Evolutionary conservation across 306 rosid genomes (phyloP), one percentile per base, ranked within the genome.

Genomic region (Prosopis cineraria): DNA sequence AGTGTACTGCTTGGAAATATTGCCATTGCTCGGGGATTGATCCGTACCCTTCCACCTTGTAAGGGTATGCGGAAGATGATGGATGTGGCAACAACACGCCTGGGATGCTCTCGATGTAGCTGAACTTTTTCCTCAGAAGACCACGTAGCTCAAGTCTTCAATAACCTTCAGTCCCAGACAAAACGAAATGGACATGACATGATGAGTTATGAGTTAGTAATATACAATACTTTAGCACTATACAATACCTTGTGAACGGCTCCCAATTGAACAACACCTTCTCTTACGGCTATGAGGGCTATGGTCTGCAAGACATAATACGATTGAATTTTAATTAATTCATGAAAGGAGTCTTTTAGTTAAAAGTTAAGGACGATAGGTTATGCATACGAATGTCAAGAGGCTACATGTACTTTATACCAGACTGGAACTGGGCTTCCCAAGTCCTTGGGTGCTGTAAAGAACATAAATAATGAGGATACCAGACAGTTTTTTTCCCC

Each of bases 401-500:
- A 94, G 44, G 44, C 6, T 59, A 43, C 70, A 94, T 96, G 1
- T 3, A 13, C 99, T 96, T 93, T 80, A 96, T 93, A 78, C 99
- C 99, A 74, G 98, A 96, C 86, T 93, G 91, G 82, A 96, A 96
- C 89, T 96, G 99, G 40, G 99, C 98, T 87, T 96, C 99, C 99
- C 99, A 96, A 56, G 99, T 96, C 82, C 99, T 82, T 82, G 99
- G 99, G 76, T 93, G 97, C 99, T 96, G 93, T 30, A 81, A 83
- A 58, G 60, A 55, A 58, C 62, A 64, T 24, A 81, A 7, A 36
- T 43, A 81, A 71, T 34, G 14, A 55, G 59, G 59, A 69, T 10
- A 62, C 69, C 45, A 53, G 29, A 73, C 56, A 66, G 24, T 43
- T 22, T 70, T 50, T 24, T 40, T n/a, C 69, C 41, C 22, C 12